Conservation (phyloP, 441 rosid genomes). For the Gossypium armourianum region DNA sequence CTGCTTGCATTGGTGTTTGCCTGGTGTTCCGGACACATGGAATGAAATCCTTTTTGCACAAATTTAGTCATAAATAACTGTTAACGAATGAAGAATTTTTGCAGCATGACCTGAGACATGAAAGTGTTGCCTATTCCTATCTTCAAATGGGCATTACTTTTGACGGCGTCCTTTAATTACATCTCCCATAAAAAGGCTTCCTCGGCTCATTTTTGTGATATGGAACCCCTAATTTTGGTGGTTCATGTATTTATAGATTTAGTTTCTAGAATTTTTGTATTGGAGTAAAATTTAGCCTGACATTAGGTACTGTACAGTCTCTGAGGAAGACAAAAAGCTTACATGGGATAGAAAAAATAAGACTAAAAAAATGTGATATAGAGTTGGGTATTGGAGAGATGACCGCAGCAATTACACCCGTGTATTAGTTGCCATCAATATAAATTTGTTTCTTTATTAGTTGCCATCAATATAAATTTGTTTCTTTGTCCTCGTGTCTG, state of each 20-base stretch:
- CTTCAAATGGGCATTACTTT: background rate
- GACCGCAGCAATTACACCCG: no score
- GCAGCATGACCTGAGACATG: background rate
- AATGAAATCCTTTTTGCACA: conserved; percentile 71
- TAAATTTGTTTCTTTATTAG: no score
- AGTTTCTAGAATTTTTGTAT: background rate
- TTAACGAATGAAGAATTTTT: background rate
- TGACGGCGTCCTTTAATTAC: background rate
- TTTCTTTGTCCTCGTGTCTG: background rate
- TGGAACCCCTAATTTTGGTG: background rate
- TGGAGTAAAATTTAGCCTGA: background rate
- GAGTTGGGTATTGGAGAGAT: background rate
- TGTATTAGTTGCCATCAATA: background rate
- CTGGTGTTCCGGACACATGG: conserved; percentile 93
- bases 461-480: background rate
- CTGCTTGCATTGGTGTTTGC: conserved; percentile 91
- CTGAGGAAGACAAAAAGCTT: background rate
- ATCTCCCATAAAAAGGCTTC: background rate
- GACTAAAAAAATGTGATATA: background rate
- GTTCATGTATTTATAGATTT: background rate
- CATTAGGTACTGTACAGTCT: background rate
- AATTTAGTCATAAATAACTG: conserved; percentile 21
- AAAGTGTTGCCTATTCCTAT: background rate
- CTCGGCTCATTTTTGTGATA: background rate
- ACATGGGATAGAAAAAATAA: background rate